phyloP scores from a whole-genome alignment of 495 filamentous ascomycete species.

The Penicillium malachiteum region DNA sequence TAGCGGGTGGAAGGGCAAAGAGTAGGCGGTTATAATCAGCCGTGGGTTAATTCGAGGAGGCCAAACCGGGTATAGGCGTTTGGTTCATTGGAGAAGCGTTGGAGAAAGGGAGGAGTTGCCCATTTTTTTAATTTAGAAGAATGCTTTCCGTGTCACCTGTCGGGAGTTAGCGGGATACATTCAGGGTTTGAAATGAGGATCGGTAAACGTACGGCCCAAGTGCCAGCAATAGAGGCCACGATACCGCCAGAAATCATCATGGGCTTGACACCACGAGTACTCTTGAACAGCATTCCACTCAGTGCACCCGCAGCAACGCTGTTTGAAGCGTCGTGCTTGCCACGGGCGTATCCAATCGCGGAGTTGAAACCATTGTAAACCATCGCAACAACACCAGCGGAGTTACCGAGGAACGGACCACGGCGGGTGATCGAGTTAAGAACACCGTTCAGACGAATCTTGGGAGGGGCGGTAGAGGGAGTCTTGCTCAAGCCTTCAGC shows the following conservation, averaged over 20 bases:
- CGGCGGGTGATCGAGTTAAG: slow-evolving; percentile 89
- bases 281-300: slow-evolving; percentile 94
- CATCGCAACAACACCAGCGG: slow-evolving; percentile 90
- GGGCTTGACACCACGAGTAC: slow-evolving; percentile 80
- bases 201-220: slow-evolving; percentile 73
- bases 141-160: slow-evolving; percentile 57
- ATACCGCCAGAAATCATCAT: slow-evolving; percentile 92
- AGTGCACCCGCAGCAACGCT: slow-evolving; percentile 79
- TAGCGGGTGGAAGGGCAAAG: slow-evolving; percentile 32
- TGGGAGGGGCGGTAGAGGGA: slow-evolving; percentile 71
- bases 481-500: slow-evolving; percentile 80
- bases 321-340: slow-evolving; percentile 89
- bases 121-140: slow-evolving; percentile 45
- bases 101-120: slow-evolving; percentile 20
- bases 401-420: slow-evolving; percentile 96
- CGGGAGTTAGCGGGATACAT: slow-evolving; percentile 27
- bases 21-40: slow-evolving; percentile 22
- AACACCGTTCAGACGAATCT: slow-evolving; percentile 87
- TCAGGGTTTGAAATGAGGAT: background rate
- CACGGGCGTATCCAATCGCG: slow-evolving; percentile 77
- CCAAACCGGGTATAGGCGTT: slow-evolving; percentile 31
- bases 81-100: slow-evolving; percentile 15
- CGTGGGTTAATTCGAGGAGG: slow-evolving; percentile 31
- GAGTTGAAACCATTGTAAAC: slow-evolving; percentile 94
- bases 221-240: slow-evolving; percentile 78